A percentile compares a stretch with the other conserved stretches of the same genome.
phyloP scores from a whole-genome alignment of 768 basidiomycete species.

The Pleurotus giganteus region DNA sequence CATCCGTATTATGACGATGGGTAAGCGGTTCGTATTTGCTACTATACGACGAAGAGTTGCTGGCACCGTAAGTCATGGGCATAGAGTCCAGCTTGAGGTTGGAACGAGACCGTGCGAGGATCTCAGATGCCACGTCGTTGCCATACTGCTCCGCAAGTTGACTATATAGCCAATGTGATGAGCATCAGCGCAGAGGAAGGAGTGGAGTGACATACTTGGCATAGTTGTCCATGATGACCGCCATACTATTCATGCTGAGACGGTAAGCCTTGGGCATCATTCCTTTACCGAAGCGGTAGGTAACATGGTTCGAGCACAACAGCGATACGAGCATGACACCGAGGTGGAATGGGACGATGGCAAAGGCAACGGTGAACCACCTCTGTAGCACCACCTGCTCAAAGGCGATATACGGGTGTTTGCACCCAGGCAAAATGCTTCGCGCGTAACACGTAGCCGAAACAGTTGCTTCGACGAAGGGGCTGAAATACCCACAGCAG shows the following conservation, averaged over 20 bases:
- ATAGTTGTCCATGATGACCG: conserved; percentile 83
- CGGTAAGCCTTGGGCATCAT: conserved; percentile 86
- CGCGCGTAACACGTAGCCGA: conserved; percentile 74
- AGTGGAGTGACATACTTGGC: conserved; percentile 51
- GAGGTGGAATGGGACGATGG: conserved; percentile 68
- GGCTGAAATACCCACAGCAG: conserved; percentile 83
- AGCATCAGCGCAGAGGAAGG: neutral
- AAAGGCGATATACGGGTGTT: conserved; percentile 56
- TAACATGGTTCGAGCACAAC: conserved; percentile 81
- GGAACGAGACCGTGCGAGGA: conserved; percentile 54
- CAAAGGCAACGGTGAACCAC: conserved; percentile 69
- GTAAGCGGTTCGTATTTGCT: conserved; percentile 9
- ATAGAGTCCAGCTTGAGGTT: conserved; percentile 40
- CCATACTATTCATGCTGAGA: conserved; percentile 71
- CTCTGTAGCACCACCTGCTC: conserved; percentile 50
- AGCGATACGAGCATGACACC: conserved; percentile 59
- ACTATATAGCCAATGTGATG: conserved; percentile 29
- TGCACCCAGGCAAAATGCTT: conserved; percentile 72
- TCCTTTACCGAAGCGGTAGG: conserved; percentile 85
- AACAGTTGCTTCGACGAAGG: conserved; percentile 77
- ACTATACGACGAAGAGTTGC: conserved; percentile 1
- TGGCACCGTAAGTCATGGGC: conserved; percentile 21
- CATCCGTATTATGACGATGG: neutral
- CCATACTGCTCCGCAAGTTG: conserved; percentile 72
- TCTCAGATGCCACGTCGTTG: conserved; percentile 56